phyloP scores from a whole-genome alignment of 2,329 filamentous ascomycete genomes.

The Venturia aucupariae region DNA sequence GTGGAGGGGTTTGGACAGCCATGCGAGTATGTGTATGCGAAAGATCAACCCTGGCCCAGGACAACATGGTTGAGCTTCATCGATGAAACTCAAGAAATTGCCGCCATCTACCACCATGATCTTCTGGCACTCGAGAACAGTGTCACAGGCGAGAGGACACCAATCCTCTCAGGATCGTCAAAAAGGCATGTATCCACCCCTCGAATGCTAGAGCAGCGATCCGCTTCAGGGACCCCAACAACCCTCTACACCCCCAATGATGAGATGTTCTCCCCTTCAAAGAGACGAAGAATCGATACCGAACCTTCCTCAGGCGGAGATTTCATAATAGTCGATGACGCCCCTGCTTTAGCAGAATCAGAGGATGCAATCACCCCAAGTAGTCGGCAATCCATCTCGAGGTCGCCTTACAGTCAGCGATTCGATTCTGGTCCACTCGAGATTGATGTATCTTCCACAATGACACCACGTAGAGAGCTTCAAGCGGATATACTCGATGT shows the following conservation, averaged over 20 bases:
- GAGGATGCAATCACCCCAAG: not conserved
- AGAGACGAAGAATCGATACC: not conserved
- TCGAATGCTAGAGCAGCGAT: not conserved
- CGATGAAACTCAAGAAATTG: slow-evolving; percentile 26
- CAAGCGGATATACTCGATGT: not conserved
- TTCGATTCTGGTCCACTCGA: not conserved
- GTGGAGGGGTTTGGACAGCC: slow-evolving; percentile 21
- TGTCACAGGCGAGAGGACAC: not conserved
- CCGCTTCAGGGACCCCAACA: not conserved
- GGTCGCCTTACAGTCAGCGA: not conserved
- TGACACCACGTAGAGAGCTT: too few species aligned
- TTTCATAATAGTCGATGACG: not conserved
- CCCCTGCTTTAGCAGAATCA: not conserved
- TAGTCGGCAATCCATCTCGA: not conserved
- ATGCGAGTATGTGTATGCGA: slow-evolving; percentile 24
- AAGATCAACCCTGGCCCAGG: slow-evolving; percentile 24
- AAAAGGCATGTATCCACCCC: not conserved
- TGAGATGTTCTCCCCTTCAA: not conserved
- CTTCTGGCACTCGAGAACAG: slow-evolving; percentile 15
- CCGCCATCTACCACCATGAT: slow-evolving; percentile 24
- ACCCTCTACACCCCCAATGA: not conserved
- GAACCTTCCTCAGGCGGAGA: not conserved
- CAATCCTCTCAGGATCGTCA: not conserved
- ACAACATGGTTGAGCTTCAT: slow-evolving; percentile 24
- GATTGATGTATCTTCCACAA: not conserved